Conservation (phyloP, 2,329 filamentous ascomycete genomes). For the Botrytis deweyae region DNA sequence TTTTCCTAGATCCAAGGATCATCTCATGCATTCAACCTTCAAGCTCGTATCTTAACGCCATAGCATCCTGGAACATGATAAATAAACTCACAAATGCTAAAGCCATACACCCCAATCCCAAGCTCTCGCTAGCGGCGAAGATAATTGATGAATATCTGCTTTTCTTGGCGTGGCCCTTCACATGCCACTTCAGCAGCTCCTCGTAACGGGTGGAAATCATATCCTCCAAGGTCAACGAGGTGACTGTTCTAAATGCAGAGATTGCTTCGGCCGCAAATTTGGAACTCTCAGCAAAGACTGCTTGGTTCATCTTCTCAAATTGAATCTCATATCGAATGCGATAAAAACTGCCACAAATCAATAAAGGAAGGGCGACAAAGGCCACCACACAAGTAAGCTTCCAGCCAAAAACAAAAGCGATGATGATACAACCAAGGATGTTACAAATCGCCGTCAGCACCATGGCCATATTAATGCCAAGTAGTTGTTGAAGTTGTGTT, state of each 20-base stretch:
- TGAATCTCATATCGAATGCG: constrained; percentile 54
- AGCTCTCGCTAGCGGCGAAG: constrained; percentile 54
- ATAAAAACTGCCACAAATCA: constrained; percentile 47
- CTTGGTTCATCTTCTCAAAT: constrained; percentile 56
- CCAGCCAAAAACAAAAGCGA: constrained; percentile 74
- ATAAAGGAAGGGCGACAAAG: constrained; percentile 56
- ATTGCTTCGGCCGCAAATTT: constrained; percentile 64
- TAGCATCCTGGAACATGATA: background rate
- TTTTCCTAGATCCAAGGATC: background rate
- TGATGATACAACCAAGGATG: constrained; percentile 61
- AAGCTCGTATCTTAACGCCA: background rate
- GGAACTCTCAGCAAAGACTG: constrained; percentile 59
- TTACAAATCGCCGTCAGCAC: constrained; percentile 63
- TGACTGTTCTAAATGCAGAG: constrained; percentile 60
- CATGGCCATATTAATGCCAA: constrained; percentile 52
- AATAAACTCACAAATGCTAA: constrained; percentile 54
- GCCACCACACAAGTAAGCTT: constrained; percentile 69
- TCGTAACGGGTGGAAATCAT: constrained; percentile 53
- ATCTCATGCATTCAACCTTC: background rate
- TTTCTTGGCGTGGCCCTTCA: constrained; percentile 48
- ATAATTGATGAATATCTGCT: constrained; percentile 50
- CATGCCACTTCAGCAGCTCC: constrained; percentile 48
- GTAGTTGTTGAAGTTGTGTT: constrained; percentile 50
- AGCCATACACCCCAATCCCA: constrained; percentile 57
- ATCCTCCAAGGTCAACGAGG: constrained; percentile 60